Percentiles rank a stretch among this genome's conserved stretches.
phyloP scores from a whole-genome alignment of 441 rosid genomes.

The Francoa sonchifolia region DNA sequence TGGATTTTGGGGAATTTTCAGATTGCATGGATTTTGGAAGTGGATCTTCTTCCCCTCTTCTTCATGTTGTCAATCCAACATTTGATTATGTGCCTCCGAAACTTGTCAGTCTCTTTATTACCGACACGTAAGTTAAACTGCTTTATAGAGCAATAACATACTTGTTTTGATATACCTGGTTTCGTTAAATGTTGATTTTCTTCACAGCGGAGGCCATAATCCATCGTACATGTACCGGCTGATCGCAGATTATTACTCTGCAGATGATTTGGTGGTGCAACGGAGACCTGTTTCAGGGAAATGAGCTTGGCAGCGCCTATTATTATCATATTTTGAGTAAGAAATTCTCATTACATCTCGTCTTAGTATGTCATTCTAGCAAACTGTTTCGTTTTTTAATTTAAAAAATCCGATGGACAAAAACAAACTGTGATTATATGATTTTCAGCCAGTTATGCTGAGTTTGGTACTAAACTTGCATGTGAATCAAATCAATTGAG shows the following conservation, averaged over 20 bases:
- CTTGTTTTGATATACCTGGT: too few relatives aligned
- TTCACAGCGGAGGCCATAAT: constrained; percentile 87
- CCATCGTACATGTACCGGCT: constrained; percentile 95
- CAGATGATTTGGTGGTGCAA: constrained; percentile 80
- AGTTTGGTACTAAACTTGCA: background rate
- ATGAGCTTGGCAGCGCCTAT: constrained; percentile 11
- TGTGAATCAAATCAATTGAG: too few relatives aligned
- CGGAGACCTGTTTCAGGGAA: constrained; percentile 28
- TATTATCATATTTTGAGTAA: constrained; percentile 9
- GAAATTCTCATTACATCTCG: constrained; percentile 2
- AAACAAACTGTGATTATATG: too few relatives aligned
- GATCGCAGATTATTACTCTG: constrained; percentile 90
- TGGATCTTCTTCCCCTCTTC: constrained; percentile 55
- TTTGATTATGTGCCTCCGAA: constrained; percentile 96
- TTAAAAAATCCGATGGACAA: background rate
- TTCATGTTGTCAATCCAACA: constrained; percentile 87
- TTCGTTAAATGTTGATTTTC: constrained; percentile 7
- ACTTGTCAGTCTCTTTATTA: constrained; percentile 88
- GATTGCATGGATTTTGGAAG: constrained; percentile 80
- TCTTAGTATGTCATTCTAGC: background rate
- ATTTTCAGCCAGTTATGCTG: too few relatives aligned
- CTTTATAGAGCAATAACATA: constrained; percentile 6
- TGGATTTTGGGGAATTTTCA: constrained; percentile 96
- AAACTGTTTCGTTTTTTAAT: background rate
- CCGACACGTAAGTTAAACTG: constrained; percentile 73